phyloP scores from a whole-genome alignment of 441 rosid species.

The Lepidium campestre region DNA sequence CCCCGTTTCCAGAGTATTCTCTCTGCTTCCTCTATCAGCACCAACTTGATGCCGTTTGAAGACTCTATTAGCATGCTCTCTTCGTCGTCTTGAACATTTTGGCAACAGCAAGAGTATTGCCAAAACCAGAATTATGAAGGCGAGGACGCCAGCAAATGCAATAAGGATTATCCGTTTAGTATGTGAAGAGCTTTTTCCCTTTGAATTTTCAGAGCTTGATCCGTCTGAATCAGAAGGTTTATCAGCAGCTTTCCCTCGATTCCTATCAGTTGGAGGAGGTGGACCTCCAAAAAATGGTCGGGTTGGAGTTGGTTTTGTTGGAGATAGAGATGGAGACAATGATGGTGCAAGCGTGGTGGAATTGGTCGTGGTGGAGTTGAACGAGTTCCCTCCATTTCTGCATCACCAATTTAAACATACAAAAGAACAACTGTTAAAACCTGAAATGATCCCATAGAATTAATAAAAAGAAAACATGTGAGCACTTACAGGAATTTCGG shows the following conservation, averaged over 20 bases:
- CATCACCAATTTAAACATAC: conserved; percentile 23
- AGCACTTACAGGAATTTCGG: conserved; percentile 60
- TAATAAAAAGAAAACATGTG: not conserved
- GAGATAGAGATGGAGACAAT: conserved; percentile 43
- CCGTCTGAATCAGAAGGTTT: conserved; percentile 52
- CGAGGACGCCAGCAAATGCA: conserved; percentile 57
- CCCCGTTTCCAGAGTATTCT: conserved; percentile 39
- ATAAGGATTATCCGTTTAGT: conserved; percentile 62
- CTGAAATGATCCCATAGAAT: not conserved
- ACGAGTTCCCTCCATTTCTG: conserved; percentile 80
- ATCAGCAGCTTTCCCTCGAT: conserved; percentile 54
- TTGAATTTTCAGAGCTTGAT: conserved; percentile 31
- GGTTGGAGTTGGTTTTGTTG: conserved; percentile 38
- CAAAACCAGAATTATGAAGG: conserved; percentile 47
- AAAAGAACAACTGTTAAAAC: not conserved
- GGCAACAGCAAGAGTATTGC: conserved; percentile 54
- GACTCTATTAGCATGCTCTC: conserved; percentile 40
- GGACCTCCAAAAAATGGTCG: conserved; percentile 34
- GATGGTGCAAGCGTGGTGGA: conserved; percentile 38
- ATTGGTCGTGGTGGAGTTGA: conserved; percentile 37
- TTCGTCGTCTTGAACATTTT: conserved; percentile 41
- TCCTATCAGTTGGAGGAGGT: conserved; percentile 37
- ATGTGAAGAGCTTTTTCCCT: conserved; percentile 32
- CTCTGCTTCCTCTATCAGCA: conserved; percentile 60
- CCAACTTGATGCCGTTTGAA: conserved; percentile 64